Percentiles rank a stretch among this genome's conserved stretches.
These are phyloP conservation scores for Podospora pseudoanserina DNA, from an alignment of 495 filamentous ascomycete genomes.

Conservation along the genomic window DNA sequence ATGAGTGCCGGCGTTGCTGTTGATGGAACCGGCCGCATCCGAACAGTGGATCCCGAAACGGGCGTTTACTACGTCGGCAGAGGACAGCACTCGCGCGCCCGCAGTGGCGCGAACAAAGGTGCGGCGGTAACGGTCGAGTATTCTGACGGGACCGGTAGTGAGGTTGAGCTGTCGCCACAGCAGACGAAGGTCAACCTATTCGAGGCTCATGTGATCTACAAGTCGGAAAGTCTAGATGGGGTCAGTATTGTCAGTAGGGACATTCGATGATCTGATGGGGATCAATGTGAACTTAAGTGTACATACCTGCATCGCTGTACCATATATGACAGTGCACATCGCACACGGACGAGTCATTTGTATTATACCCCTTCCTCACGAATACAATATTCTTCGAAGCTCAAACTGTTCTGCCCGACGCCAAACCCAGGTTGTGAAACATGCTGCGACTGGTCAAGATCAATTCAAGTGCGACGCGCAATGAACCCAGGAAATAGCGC, in stretches of 20 bases:
- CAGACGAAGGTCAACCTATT: slow-evolving; percentile 9
- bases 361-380: not conserved
- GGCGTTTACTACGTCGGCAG: not conserved
- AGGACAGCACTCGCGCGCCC: too few species aligned
- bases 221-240: not conserved
- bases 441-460: too few species aligned
- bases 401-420: not conserved
- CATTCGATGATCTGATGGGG: not conserved
- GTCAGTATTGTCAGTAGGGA: not conserved
- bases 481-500: too few species aligned
- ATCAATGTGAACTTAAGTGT: not conserved
- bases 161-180: slow-evolving; percentile 9
- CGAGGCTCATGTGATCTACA: slow-evolving; percentile 12
- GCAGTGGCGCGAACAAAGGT: not conserved
- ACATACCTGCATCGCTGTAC: not conserved
- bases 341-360: not conserved
- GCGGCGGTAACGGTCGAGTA: not conserved
- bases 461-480: too few species aligned
- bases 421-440: too few species aligned
- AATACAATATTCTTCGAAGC: not conserved
- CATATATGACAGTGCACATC: not conserved
- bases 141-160: slow-evolving; percentile 3
- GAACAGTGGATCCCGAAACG: not conserved
- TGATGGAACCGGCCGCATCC: slow-evolving; percentile 5
- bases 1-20: not conserved